phyloP scores from a whole-genome alignment of 2,329 filamentous ascomycete genomes.

The Ophiostoma sp. region DNA sequence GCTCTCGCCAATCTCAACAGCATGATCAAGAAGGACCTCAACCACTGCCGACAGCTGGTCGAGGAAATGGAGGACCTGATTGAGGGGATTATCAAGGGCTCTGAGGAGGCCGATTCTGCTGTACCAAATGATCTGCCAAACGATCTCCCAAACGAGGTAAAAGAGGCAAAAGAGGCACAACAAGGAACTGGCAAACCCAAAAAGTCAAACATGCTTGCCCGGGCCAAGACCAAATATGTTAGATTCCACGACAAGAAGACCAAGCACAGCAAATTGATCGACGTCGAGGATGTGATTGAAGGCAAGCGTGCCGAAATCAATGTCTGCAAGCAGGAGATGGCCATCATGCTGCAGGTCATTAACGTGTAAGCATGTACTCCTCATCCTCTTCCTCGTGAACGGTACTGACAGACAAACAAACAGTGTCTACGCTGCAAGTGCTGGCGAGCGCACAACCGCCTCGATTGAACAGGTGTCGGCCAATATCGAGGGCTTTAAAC shows the following conservation, averaged over 20 bases:
- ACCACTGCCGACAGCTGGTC: background rate
- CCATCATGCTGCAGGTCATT: constrained; percentile 9
- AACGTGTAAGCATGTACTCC: background rate
- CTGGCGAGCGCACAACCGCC: background rate
- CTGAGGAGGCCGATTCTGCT: background rate
- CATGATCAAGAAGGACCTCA: background rate
- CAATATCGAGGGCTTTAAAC: background rate
- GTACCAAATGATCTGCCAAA: background rate
- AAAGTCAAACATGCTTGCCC: background rate
- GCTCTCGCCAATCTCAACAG: background rate
- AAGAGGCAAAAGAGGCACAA: too few species aligned
- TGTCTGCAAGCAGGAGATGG: background rate
- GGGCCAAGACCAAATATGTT: background rate
- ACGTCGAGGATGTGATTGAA: background rate
- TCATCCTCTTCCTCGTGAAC: background rate
- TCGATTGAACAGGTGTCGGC: background rate
- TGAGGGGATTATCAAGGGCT: background rate
- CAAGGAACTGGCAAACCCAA: background rate
- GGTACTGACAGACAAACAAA: background rate
- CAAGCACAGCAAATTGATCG: background rate
- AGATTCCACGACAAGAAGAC: background rate
- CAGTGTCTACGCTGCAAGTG: background rate
- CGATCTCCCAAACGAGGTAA: background rate
- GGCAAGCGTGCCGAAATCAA: background rate
- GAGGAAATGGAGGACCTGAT: background rate